Base-by-base conservation (phyloP, 768 basidiomycete genomes). In the Chalciporus sphaerocephalus region DNA sequence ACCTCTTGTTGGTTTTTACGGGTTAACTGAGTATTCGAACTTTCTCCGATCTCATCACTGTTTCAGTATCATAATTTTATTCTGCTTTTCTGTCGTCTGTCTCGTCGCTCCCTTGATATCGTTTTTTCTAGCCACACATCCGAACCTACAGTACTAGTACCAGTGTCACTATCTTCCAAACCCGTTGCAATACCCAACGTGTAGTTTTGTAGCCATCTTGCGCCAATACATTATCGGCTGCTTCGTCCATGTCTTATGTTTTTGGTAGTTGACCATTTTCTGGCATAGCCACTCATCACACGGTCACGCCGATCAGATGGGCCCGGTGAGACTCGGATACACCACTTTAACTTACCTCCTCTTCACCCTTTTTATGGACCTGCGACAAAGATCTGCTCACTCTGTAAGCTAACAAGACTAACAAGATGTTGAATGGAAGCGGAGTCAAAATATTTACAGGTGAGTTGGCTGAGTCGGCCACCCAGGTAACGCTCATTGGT, bases 401-500 rank as follows among this genome's bases (percentile, higher is more conserved):
- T 13, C 42, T 36, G 37, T 50, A 48, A 52, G 46, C 46, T 47
- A 48, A 50, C 53, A 59, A 54, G 47, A 79, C 46, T 47, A 48
- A 50, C 53, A 59, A 54, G 47, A 79, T 79, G 78, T 57, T 80
- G 56, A 75, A 75, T 49, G 78, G 79, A 40, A 78, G 67, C 44
- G 76, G 78, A 40, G 78, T 79, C 60, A 79, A 79, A 58, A 71
- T 79, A 48, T 79, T 79, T 54, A 70, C 77, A n/a, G 78, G 78
- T 80, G 49, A 42, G 75, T 65, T 28, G 8, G 30, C 36, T n/a
- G 33, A 35, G 16, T 32, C 47, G 30, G 12, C n/a, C 0, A 15
- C 41, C 27, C 37, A 42, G 33, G 40, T 17, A 17, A 30, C 27
- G 33, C n/a, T 21, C 18, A 43, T 10, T 21, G 42, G 37, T 11